Conservation (phyloP, 2,329 filamentous ascomycete genomes). For the Trichoderma koningii region DNA sequence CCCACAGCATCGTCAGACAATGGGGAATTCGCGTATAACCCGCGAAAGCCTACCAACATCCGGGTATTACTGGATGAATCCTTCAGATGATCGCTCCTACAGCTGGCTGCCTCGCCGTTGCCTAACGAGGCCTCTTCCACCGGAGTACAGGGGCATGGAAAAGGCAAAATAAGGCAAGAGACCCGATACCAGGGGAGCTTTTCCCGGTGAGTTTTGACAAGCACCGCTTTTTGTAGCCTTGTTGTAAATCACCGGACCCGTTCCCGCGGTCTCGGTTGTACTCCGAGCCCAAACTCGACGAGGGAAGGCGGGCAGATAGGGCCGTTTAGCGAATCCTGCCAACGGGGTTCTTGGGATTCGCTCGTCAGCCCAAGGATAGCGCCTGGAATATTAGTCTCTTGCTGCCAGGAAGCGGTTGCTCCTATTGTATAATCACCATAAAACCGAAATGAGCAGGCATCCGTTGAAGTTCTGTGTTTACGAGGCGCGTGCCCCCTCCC, state of each 20-base stretch:
- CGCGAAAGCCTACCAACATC: no score
- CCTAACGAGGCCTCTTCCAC: neutral
- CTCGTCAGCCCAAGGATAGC: neutral
- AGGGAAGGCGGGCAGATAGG: neutral
- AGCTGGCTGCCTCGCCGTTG: neutral
- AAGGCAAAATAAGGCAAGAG: neutral
- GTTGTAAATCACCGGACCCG: slow-evolving; percentile 17
- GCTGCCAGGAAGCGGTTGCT: no score
- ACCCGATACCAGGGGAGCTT: neutral
- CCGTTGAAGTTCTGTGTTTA: neutral
- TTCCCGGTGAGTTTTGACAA: neutral
- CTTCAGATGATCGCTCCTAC: neutral
- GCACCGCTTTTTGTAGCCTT: neutral
- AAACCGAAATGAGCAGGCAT: neutral
- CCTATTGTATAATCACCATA: neutral
- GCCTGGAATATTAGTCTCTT: neutral
- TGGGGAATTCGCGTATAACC: neutral
- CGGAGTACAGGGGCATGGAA: neutral
- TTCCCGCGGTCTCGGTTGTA: slow-evolving; percentile 9
- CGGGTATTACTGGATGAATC: neutral
- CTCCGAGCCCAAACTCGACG: neutral
- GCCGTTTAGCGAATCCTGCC: slow-evolving; percentile 14
- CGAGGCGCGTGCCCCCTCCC: slow-evolving; percentile 9
- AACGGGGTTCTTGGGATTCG: slow-evolving; percentile 1
- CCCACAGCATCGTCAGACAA: neutral